Conservation (phyloP, 2,329 filamentous ascomycete species). For the Epichloe brachyelytri region DNA sequence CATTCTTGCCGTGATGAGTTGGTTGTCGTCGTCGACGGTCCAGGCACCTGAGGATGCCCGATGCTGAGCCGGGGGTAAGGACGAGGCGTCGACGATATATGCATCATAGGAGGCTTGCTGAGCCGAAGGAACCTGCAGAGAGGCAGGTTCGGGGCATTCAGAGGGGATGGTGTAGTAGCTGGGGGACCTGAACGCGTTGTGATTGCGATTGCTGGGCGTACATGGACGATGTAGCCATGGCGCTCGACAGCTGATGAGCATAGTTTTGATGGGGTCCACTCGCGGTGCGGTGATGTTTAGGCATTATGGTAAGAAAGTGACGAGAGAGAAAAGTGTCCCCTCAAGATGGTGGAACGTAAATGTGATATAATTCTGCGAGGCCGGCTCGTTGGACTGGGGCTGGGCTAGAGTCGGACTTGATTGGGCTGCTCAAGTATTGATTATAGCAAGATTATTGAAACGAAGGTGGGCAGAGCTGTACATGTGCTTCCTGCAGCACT, state of each 20-base stretch:
- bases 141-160: constrained; percentile 16
- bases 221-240: constrained; percentile 29
- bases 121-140: constrained; percentile 8
- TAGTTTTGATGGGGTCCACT: constrained; percentile 21
- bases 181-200: constrained; percentile 26
- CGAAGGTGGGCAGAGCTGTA: constrained; percentile 7
- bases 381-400: constrained; percentile 3
- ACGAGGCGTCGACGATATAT: constrained; percentile 22
- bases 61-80: constrained; percentile 33
- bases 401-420: constrained; percentile 1
- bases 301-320: constrained; percentile 23
- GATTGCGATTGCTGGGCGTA: constrained; percentile 27
- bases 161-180: constrained; percentile 28
- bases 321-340: constrained; percentile 6
- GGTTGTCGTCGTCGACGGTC: constrained; percentile 62
- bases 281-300: constrained; percentile 30
- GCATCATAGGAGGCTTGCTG: constrained; percentile 24
- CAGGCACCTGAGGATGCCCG: constrained; percentile 54
- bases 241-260: constrained; percentile 24
- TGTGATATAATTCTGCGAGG: constrained; percentile 5
- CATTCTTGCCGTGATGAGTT: constrained; percentile 56
- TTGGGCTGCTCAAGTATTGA: constrained; percentile 6
- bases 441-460: constrained; percentile 14
- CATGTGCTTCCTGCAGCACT: constrained; percentile 2
- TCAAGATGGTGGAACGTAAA: not conserved